Evolutionary conservation across 768 basidiomycete species (phyloP).

Genomic region (Boletus barrowsii): DNA sequence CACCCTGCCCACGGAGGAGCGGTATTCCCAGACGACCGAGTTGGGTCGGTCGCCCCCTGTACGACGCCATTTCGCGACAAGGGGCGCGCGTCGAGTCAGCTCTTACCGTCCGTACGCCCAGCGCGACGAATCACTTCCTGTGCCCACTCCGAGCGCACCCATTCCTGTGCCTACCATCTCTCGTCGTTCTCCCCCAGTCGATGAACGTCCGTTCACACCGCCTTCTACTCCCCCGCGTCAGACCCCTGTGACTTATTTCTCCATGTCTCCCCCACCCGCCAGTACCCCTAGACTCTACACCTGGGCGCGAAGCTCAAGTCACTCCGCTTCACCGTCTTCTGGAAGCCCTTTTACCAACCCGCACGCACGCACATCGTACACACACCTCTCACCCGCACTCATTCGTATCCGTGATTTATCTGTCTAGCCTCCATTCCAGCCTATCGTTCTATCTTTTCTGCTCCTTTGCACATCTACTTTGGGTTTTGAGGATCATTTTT

Average conservation of each 20-base stretch:
- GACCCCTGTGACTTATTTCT: slow-evolving; percentile 17
- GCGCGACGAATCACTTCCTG: slow-evolving; percentile 6
- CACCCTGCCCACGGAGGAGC: slow-evolving; percentile 3
- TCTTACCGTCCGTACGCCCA: not conserved
- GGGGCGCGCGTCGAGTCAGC: not conserved
- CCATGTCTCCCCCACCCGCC: slow-evolving; percentile 54
- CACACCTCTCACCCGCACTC: slow-evolving; percentile 50
- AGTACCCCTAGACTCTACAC: slow-evolving; percentile 57
- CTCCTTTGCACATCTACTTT: slow-evolving; percentile 5
- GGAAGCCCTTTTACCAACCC: slow-evolving; percentile 57
- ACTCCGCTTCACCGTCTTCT: slow-evolving; percentile 35
- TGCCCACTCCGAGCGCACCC: slow-evolving; percentile 26
- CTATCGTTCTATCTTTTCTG: slow-evolving; percentile 7
- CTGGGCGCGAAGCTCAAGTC: slow-evolving; percentile 40
- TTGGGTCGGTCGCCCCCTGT: not conserved
- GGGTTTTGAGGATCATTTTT: slow-evolving; percentile 12
- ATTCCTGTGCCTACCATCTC: slow-evolving; percentile 29
- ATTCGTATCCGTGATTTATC: slow-evolving; percentile 44
- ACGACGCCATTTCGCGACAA: slow-evolving; percentile 4
- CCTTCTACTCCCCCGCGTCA: slow-evolving; percentile 35
- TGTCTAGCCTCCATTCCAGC: slow-evolving; percentile 6
- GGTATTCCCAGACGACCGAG: slow-evolving; percentile 4
- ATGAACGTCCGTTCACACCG: slow-evolving; percentile 17
- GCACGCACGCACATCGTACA: slow-evolving; percentile 54
- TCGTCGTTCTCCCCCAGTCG: slow-evolving; percentile 17